Conservation (phyloP, 495 filamentous ascomycete species). For the Aspergillus indologenus region DNA sequence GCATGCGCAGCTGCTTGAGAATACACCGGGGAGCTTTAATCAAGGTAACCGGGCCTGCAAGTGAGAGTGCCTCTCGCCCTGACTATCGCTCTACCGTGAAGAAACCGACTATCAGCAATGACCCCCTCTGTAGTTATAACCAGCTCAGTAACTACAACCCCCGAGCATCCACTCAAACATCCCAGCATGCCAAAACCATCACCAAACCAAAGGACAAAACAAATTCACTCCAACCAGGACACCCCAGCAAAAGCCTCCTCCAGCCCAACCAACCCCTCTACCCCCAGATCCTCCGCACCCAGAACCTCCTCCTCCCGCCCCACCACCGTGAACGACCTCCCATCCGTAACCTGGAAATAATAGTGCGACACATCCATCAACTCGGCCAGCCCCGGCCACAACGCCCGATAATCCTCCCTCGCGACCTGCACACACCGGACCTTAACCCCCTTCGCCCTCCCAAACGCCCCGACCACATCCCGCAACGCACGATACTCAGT, state of each 20-base stretch:
- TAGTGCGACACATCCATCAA: conserved; percentile 12
- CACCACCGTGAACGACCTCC: conserved; percentile 4
- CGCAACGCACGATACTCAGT: conserved; percentile 26
- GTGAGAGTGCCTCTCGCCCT: no score
- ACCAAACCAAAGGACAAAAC: no score
- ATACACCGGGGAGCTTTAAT: no score
- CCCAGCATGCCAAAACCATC: no score
- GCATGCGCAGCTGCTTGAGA: no score
- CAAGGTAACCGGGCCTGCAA: no score
- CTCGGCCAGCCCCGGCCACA: conserved; percentile 17
- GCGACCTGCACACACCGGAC: conserved; percentile 19
- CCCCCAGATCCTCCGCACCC: conserved; percentile 5
- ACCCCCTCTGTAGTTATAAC: no score
- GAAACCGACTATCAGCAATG: no score
- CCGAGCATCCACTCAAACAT: no score
- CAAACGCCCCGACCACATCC: conserved; percentile 38
- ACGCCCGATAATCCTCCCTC: conserved; percentile 11
- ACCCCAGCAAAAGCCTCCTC: conserved; percentile 18
- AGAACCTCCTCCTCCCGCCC: conserved; percentile 10
- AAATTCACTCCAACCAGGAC: no score
- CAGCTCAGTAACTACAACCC: no score
- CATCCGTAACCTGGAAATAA: conserved; percentile 11
- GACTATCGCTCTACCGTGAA: no score
- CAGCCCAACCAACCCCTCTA: conserved; percentile 13
- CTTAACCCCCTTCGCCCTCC: conserved; percentile 28